Base-by-base conservation (phyloP, 2,329 filamentous ascomycete genomes). In the Daldinia sp. region DNA sequence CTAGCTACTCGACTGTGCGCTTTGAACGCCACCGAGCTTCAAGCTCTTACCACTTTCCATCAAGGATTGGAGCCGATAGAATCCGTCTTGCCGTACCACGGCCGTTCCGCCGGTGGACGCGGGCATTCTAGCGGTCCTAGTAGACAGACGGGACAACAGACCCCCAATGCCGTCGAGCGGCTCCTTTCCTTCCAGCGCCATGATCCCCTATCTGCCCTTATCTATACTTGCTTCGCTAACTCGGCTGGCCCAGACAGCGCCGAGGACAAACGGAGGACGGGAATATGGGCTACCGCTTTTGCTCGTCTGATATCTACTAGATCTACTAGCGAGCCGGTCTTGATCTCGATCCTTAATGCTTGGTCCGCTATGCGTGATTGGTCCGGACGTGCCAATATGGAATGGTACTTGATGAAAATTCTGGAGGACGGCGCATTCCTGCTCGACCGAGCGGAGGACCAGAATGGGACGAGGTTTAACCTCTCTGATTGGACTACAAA, bases 391-490 rank as follows among this genome's bases (percentile, higher is more conserved):
- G 89, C 91, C 73, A 96, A 94, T 71, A 90, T 99, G 85, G 94
- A 98, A 81, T 92, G 93, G 81, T 98, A 95, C 79, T 87, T 99
- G 12, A 96, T 97, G 92, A 93, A 96, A 78, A 93, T 97, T 67
- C 87, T 99, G 35, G 93, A 97, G 80, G 92, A 97, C 74, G 96
- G 96, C 72, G 92, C 94, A 42, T 98, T 98, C 77, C 85, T 98
- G 64, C 85, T 98, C 74, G 94, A 97, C 76, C 90, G 92, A 76
- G 90, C 93, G 75, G 92, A 94, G 79, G 92, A 94, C 76, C 91
- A 93, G 74, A 87, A 92, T 69, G 88, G 90, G 39, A 89, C 90
- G 67, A 85, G 91, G 71, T 87, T 91, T 80, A 90, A 93, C 80
- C 83, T 92, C 44, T 90, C 91, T 62, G 86, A 90, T 69, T 92